phyloP scores from a whole-genome alignment of 306 rosid genomes.

The Arachis stenosperma region DNA sequence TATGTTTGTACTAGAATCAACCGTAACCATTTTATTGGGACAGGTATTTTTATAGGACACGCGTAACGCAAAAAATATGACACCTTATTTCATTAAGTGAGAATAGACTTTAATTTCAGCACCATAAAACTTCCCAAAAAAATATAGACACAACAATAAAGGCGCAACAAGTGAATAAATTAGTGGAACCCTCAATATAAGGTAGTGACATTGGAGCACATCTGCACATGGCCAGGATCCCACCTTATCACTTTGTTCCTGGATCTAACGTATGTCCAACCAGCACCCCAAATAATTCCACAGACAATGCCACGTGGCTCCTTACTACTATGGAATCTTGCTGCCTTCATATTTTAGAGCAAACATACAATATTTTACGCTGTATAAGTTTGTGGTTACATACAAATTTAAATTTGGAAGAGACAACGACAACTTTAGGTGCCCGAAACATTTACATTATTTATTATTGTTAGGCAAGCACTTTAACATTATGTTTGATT shows the following conservation, averaged over 20 bases:
- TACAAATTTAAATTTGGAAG: conserved; percentile 28
- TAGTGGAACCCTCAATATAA: conserved; percentile 35
- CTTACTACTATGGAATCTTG: conserved; percentile 34
- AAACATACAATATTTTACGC: not conserved
- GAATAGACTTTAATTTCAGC: too few species aligned
- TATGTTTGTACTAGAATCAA: too few species aligned
- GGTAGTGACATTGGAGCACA: conserved; percentile 27
- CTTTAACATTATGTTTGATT: not conserved
- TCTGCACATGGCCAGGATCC: conserved; percentile 48
- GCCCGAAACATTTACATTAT: conserved; percentile 32
- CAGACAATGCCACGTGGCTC: not conserved
- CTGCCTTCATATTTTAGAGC: conserved; percentile 14
- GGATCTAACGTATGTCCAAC: conserved; percentile 42
- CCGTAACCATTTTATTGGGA: too few species aligned
- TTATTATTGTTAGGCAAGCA: conserved; percentile 39
- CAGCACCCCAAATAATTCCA: not conserved
- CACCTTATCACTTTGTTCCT: conserved; percentile 50
- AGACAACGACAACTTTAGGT: conserved; percentile 20
- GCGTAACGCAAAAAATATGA: too few species aligned
- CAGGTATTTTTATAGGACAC: too few species aligned
- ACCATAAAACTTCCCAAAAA: too few species aligned
- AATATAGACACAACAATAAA: too few species aligned
- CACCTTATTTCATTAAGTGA: too few species aligned
- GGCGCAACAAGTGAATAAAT: not conserved
- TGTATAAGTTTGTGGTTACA: not conserved